Evolutionary conservation across 2,329 filamentous ascomycete genomes (phyloP).

Genomic region (Dendryphion nanum): DNA sequence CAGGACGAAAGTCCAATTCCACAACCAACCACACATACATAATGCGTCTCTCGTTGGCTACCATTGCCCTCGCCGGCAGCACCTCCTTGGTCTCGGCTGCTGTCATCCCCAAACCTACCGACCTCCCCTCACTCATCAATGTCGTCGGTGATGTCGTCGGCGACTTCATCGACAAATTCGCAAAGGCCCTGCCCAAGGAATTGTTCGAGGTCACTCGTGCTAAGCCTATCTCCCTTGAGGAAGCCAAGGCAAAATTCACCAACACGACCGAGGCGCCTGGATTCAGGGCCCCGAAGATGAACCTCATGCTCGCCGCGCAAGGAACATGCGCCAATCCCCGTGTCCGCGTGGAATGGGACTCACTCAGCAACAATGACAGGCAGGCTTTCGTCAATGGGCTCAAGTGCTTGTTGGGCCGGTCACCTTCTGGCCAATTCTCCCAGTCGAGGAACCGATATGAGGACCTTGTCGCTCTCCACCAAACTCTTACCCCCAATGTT

Average conservation of each 20-base stretch:
- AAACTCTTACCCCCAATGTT: constrained; percentile 31
- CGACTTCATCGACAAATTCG: too few relatives aligned
- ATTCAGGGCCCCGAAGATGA: not conserved
- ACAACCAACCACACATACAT: too few relatives aligned
- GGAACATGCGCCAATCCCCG: constrained; percentile 25
- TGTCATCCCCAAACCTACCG: not conserved
- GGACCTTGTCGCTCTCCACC: constrained; percentile 35
- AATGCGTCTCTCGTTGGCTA: not conserved
- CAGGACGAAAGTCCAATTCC: too few relatives aligned
- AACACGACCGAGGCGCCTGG: not conserved
- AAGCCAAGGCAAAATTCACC: not conserved
- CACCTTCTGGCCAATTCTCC: constrained; percentile 22
- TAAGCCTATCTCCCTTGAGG: not conserved
- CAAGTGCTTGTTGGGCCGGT: constrained; percentile 26
- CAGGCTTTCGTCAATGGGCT: constrained; percentile 27
- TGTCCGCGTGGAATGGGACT: constrained; percentile 33
- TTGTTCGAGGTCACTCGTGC: too few relatives aligned
- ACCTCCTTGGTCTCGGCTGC: not conserved
- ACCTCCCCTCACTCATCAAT: constrained; percentile 12
- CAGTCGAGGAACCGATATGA: constrained; percentile 31
- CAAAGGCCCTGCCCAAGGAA: too few relatives aligned
- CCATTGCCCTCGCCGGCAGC: not conserved
- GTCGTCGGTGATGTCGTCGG: too few relatives aligned
- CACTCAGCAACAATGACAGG: constrained; percentile 18
- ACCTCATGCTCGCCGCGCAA: not conserved